Percentiles rank a stretch among this genome's conserved stretches.
phyloP scores from a whole-genome alignment of 148 eudicot species.

The Pharnaceum exiguum region DNA sequence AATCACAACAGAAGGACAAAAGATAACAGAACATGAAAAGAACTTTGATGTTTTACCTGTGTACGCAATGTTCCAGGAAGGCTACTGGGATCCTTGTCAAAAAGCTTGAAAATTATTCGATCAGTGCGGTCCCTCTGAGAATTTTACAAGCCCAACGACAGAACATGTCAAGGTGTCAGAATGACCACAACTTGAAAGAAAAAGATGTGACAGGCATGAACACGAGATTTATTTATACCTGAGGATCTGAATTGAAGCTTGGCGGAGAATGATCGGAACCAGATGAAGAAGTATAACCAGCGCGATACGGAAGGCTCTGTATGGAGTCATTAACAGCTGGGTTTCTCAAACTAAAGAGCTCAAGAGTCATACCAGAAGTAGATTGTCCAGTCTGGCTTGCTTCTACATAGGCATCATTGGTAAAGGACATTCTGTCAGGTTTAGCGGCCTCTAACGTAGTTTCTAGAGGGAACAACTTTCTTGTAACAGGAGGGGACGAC shows the following conservation, averaged over 20 bases:
- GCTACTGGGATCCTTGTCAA: slow-evolving; percentile 88
- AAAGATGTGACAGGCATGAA: too few relatives aligned
- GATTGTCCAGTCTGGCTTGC: slow-evolving; percentile 18
- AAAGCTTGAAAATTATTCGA: slow-evolving; percentile 73
- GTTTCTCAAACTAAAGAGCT: slow-evolving; percentile 23
- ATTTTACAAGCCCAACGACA: slow-evolving; percentile 35
- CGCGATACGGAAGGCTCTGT: slow-evolving; percentile 19
- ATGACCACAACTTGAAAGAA: background rate
- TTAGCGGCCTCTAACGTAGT: slow-evolving; percentile 13
- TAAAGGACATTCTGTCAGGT: slow-evolving; percentile 18
- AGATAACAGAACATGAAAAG: background rate
- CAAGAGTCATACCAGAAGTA: slow-evolving; percentile 27
- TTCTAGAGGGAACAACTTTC: slow-evolving; percentile 27
- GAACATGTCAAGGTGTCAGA: slow-evolving; percentile 7
- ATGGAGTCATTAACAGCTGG: slow-evolving; percentile 6
- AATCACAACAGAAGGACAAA: background rate
- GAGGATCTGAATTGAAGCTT: slow-evolving; percentile 33
- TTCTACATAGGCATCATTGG: slow-evolving; percentile 14
- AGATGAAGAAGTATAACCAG: slow-evolving; percentile 31
- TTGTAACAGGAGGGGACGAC: slow-evolving; percentile 27
- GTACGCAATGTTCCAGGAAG: slow-evolving; percentile 66
- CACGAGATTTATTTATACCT: slow-evolving; percentile 13
- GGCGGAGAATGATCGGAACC: slow-evolving; percentile 37
- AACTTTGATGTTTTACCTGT: slow-evolving; percentile 40
- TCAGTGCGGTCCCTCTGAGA: slow-evolving; percentile 66